Conservation (phyloP, 2,329 filamentous ascomycete species). For the Fusarium mundagurra region DNA sequence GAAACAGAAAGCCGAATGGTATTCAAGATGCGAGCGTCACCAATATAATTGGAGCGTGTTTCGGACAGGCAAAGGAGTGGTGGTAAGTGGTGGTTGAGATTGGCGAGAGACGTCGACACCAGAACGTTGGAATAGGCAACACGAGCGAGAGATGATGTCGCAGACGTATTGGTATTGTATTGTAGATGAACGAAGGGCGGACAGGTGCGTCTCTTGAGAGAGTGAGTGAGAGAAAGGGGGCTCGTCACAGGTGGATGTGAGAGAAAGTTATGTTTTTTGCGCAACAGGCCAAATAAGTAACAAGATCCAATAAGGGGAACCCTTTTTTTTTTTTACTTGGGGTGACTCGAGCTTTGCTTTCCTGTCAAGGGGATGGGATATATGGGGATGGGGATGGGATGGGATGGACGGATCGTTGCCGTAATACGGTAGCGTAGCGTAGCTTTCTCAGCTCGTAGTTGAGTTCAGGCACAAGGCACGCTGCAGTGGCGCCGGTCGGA, state of each 20-base stretch:
- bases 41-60: constrained; percentile 48
- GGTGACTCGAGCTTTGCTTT: constrained; percentile 31
- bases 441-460: constrained; percentile 37
- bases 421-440: constrained; percentile 34
- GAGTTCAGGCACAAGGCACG: constrained; percentile 37
- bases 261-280: constrained; percentile 36
- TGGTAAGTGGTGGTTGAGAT: constrained; percentile 37
- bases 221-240: constrained; percentile 28
- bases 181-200: constrained; percentile 29
- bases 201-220: constrained; percentile 37
- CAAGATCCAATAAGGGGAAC: constrained; percentile 33
- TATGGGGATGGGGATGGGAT: neutral
- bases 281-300: constrained; percentile 27
- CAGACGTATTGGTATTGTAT: constrained; percentile 33
- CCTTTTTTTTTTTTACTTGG: constrained; percentile 29
- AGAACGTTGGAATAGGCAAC: constrained; percentile 46
- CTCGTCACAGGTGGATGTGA: constrained; percentile 14
- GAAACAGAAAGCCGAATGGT: constrained; percentile 46
- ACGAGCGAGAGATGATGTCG: constrained; percentile 47
- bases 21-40: constrained; percentile 47
- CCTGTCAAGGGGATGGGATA: constrained; percentile 31
- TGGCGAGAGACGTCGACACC: constrained; percentile 48
- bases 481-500: constrained; percentile 43
- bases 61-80: constrained; percentile 42
- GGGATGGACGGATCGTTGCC: constrained; percentile 36